phyloP scores from a whole-genome alignment of 345 rosid species.

The Heritiera littoralis region DNA sequence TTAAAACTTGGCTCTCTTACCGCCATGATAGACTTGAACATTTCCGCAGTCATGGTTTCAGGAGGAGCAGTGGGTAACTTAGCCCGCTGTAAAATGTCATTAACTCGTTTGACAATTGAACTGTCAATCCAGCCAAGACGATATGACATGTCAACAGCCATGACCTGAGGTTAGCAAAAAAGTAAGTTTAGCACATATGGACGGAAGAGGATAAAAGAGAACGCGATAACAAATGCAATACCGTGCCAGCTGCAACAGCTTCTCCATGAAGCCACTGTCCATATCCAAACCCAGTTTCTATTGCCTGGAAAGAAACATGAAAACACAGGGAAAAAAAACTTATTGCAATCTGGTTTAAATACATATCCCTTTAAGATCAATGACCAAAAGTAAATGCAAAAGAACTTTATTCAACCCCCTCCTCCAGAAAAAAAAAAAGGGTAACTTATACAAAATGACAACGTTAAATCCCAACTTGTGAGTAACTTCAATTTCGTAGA shows the following conservation, averaged over 20 bases:
- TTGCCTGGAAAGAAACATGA: conserved; percentile 61
- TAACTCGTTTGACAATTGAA: conserved; percentile 68
- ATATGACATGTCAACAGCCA: conserved; percentile 99
- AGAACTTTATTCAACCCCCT: background rate
- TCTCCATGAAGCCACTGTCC: conserved; percentile 99
- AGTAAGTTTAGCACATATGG: conserved; percentile 14
- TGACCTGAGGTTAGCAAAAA: conserved; percentile 51
- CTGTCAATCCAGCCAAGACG: conserved; percentile 98
- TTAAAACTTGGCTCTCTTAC: conserved; percentile 43
- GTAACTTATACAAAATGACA: too few relatives aligned
- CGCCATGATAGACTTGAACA: conserved; percentile 97
- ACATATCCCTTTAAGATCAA: background rate
- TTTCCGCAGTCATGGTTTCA: conserved; percentile 78
- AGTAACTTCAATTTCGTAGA: background rate
- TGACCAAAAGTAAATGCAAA: background rate
- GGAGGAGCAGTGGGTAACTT: conserved; percentile 81
- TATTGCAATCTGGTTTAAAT: background rate
- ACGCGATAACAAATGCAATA: conserved; percentile 31
- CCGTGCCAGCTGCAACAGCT: conserved; percentile 98
- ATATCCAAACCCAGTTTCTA: conserved; percentile 91
- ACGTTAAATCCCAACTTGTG: background rate
- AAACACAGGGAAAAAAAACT: conserved; percentile 2
- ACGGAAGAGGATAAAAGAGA: background rate
- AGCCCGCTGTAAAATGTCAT: conserved; percentile 61
- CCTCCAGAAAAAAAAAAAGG: too few relatives aligned